A percentile compares a stretch with the other conserved stretches of the same genome.
These are phyloP conservation scores for Pisolithus tinctorius DNA, from an alignment of 768 basidiomycete genomes.

Conservation along the genomic window DNA sequence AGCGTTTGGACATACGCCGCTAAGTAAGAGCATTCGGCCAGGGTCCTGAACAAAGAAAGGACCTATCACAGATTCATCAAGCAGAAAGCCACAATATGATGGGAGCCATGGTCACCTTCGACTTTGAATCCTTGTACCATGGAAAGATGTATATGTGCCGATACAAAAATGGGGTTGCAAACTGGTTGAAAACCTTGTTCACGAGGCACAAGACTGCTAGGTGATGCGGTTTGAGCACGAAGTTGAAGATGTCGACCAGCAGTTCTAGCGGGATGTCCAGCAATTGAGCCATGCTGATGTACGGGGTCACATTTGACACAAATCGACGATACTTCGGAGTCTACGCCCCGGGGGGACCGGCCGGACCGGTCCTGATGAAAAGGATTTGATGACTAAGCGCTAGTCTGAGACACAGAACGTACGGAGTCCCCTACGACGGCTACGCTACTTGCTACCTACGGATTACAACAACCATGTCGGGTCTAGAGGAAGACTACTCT, in stretches of 20 bases:
- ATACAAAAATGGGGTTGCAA: conserved; percentile 50
- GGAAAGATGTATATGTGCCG: conserved; percentile 54
- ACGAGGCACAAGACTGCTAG: conserved; percentile 50
- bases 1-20: conserved; percentile 52
- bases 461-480: conserved; percentile 39
- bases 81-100: background rate
- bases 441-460: too few species aligned
- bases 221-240: conserved; percentile 46
- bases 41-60: conserved; percentile 51
- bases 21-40: conserved; percentile 47
- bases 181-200: conserved; percentile 45
- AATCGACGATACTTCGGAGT: too few species aligned
- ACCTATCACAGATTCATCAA: conserved; percentile 36
- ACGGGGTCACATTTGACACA: too few species aligned
- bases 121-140: conserved; percentile 64
- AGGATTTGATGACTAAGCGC: background rate
- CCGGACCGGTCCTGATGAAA: too few species aligned
- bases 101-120: conserved; percentile 35
- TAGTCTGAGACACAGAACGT: conserved; percentile 3
- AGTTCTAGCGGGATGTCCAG: conserved; percentile 62
- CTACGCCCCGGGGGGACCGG: too few species aligned
- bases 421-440: too few species aligned
- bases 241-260: conserved; percentile 46
- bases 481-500: conserved; percentile 30
- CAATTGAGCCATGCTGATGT: conserved; percentile 34